phyloP scores from a whole-genome alignment of 495 filamentous ascomycete genomes.

The Aspergillus egyptiacus region DNA sequence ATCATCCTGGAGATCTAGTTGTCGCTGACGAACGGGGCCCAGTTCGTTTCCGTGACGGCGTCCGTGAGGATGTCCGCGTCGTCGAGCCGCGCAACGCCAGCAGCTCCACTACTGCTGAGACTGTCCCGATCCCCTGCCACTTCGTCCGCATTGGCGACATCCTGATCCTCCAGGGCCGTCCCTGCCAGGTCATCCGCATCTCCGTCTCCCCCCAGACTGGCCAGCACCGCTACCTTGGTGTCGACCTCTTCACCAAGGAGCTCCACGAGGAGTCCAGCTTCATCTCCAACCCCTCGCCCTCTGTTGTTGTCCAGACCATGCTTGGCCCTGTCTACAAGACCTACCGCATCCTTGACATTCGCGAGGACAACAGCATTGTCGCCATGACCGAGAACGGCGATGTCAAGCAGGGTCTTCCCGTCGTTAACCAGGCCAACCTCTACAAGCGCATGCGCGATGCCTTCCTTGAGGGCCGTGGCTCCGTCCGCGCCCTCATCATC shows the following conservation, averaged over 20 bases:
- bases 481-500: slow-evolving; percentile 91
- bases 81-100: slow-evolving; percentile 47
- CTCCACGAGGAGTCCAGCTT: slow-evolving; percentile 98
- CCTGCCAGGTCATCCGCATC: slow-evolving; percentile 99
- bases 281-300: slow-evolving; percentile 92
- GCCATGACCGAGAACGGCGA: slow-evolving; percentile 87
- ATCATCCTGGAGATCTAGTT: slow-evolving; percentile 48
- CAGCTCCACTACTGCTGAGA: slow-evolving; percentile 56
- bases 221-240: slow-evolving; percentile 98
- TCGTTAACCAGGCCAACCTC: slow-evolving; percentile 88
- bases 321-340: slow-evolving; percentile 99
- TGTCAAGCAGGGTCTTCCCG: slow-evolving; percentile 92
- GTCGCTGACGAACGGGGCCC: slow-evolving; percentile 42
- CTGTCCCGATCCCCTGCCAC: slow-evolving; percentile 97
- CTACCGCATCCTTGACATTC: slow-evolving; percentile 98
- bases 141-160: slow-evolving; percentile 98
- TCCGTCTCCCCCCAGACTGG: slow-evolving; percentile 95
- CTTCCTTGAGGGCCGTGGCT: slow-evolving; percentile 88
- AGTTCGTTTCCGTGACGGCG: slow-evolving; percentile 35
- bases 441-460: slow-evolving; percentile 74
- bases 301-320: slow-evolving; percentile 98
- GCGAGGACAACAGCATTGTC: slow-evolving; percentile 73
- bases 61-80: slow-evolving; percentile 47
- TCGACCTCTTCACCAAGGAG: slow-evolving; percentile 99
- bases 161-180: slow-evolving; percentile 96